Conservation (phyloP, 352 stramenopile genomes). For the Globisporangium sylvaticum region DNA sequence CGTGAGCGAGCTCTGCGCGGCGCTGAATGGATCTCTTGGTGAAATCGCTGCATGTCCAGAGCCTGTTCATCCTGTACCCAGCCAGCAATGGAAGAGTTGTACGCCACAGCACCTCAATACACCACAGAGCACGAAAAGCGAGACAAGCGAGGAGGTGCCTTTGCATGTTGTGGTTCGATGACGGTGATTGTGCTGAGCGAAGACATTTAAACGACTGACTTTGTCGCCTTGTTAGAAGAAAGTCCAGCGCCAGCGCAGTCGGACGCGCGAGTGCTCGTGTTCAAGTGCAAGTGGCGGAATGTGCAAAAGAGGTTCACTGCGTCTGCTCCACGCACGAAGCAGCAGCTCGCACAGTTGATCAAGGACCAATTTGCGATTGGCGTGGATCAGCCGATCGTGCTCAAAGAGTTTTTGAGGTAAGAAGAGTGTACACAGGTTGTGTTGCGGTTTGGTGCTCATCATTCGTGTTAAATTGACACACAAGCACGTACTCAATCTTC, state of each 20-base stretch:
- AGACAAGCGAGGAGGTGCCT: not conserved
- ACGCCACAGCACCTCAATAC: conserved; percentile 30
- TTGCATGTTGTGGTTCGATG: not conserved
- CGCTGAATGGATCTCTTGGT: conserved; percentile 17
- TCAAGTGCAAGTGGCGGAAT: conserved; percentile 69
- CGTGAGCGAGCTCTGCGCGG: conserved; percentile 45
- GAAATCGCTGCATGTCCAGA: conserved; percentile 1
- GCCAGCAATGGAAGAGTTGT: conserved; percentile 8
- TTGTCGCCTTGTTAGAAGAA: conserved; percentile 11
- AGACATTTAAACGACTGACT: not conserved
- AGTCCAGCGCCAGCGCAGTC: conserved; percentile 1
- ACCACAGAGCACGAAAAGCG: conserved; percentile 11
- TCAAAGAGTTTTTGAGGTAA: conserved; percentile 43
- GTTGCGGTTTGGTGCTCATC: not conserved
- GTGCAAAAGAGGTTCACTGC: conserved; percentile 41
- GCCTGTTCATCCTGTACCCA: conserved; percentile 20
- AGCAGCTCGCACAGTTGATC: conserved; percentile 32
- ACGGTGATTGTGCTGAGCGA: not conserved
- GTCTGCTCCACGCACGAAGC: conserved; percentile 21
- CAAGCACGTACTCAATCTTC: not conserved
- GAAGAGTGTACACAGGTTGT: not conserved
- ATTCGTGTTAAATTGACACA: not conserved
- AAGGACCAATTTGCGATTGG: conserved; percentile 36
- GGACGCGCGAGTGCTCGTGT: conserved; percentile 23
- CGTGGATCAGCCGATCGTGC: conserved; percentile 18